Base-by-base conservation (phyloP, 805 yeast genomes). In the Wickerhamiella brachini region DNA sequence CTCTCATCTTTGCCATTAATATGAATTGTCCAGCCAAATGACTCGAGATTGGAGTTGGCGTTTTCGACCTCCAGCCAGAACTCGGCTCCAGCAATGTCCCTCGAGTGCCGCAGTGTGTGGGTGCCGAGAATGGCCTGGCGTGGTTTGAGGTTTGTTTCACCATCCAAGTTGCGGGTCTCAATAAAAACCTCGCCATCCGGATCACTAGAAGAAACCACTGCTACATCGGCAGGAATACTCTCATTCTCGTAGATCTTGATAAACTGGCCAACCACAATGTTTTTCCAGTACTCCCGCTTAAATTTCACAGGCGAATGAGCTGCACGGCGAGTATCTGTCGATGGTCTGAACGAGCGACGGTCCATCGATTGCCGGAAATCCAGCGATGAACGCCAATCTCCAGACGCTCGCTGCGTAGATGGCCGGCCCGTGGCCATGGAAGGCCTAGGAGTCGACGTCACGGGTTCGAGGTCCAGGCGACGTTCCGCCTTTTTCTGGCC, bases 211-310 rank as follows among this genome's bases (percentile, higher is more conserved):
- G 87, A 73, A 22, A 84, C 65, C 20, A 84, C 72, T 18, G 81
- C 69, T 45, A 84, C 67, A 65, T 84, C 94, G 37, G 88, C 90
- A 1, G 94, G 94, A 17, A 84, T 74, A 60, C 81, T 85, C 55
- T 83, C 86, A 64, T 85, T 81, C 56, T 79, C 79, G 54, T 78
- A 72, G 20, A 84, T 72, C 55, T 85, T 72, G 39, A 85, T 69
- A 51, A 82, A 68, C 63, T 85, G 90, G 47, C 94, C 94, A 23
- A 83, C 90, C 53, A 73, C 73, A 44, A 83, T 79, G 57, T 77
- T 78, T 64, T 84, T 84, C 94, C 94, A 84, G 54, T 69, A 72
- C 49, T 72, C 73, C 34, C 73, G 73, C 53, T 66, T 68, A 62
- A 78, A 78, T 42, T 63, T 61, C n/a, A 68, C 22, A 5, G 17